Percentiles rank a stretch among this genome's conserved stretches.
These are phyloP conservation scores for Ulvella scutata DNA, from an alignment of 139 green algal species.

Conservation along the genomic window DNA sequence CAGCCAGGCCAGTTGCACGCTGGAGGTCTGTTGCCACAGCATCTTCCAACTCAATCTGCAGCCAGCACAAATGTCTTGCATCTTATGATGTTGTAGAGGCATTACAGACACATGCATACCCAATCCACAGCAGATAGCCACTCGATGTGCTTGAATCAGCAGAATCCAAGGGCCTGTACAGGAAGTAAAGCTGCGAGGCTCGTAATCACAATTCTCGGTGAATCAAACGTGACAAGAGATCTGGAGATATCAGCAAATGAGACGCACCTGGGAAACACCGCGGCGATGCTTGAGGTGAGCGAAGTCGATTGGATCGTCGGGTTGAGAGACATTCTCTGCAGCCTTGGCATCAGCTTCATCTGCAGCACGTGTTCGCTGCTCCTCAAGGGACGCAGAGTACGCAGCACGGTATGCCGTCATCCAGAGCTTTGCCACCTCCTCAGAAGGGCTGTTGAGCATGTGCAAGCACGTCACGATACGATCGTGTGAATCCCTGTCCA, in stretches of 20 bases:
- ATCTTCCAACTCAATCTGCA: constrained; percentile 1
- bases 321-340: constrained; percentile 18
- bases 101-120: background rate
- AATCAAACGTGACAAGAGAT: no score
- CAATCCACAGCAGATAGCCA: no score
- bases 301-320: constrained; percentile 47
- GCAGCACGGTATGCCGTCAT: constrained; percentile 54
- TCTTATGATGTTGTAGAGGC: background rate
- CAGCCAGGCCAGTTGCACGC: constrained; percentile 53
- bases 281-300: constrained; percentile 17
- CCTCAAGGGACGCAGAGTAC: constrained; percentile 30
- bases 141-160: no score
- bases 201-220: no score
- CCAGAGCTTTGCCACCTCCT: constrained; percentile 42
- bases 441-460: constrained; percentile 32
- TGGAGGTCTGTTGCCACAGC: constrained; percentile 69
- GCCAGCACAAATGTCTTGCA: background rate
- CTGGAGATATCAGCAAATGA: background rate
- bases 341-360: constrained; percentile 40
- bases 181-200: no score
- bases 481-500: constrained; percentile 70
- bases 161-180: no score
- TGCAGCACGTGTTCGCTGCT: constrained; percentile 32
- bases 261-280: background rate
- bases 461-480: constrained; percentile 58